Conservation (phyloP, 2,329 filamentous ascomycete species). For the Akanthomyces dipterigenus region DNA sequence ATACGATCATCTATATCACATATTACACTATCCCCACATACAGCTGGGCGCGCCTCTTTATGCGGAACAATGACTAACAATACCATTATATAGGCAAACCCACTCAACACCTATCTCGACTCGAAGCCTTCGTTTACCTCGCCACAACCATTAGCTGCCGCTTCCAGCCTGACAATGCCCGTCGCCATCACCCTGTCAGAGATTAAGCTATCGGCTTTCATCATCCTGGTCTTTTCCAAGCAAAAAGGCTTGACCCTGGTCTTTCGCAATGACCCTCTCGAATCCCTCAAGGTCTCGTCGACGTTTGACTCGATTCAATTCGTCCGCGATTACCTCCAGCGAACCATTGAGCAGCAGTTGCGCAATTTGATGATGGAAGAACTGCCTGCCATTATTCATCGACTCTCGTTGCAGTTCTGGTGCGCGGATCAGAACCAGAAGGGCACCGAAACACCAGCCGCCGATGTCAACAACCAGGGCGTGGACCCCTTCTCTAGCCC, state of each 20-base stretch:
- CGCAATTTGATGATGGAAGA: slow-evolving; percentile 97
- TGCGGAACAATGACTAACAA: slow-evolving; percentile 5
- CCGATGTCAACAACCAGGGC: slow-evolving; percentile 49
- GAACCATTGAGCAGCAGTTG: slow-evolving; percentile 89
- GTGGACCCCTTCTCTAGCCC: slow-evolving; percentile 78
- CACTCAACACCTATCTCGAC: slow-evolving; percentile 88
- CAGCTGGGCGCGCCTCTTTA: background rate
- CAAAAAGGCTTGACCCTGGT: slow-evolving; percentile 95
- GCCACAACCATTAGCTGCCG: slow-evolving; percentile 82
- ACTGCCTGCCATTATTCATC: slow-evolving; percentile 90
- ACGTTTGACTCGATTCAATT: slow-evolving; percentile 99
- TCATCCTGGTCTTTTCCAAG: slow-evolving; percentile 94
- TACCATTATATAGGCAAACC: slow-evolving; percentile 63
- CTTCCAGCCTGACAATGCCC: slow-evolving; percentile 92
- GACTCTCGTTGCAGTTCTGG: slow-evolving; percentile 81
- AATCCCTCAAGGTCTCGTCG: slow-evolving; percentile 96
- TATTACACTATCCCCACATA: slow-evolving; percentile 2
- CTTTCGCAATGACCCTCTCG: slow-evolving; percentile 95
- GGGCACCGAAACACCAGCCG: slow-evolving; percentile 42
- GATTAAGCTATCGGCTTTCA: slow-evolving; percentile 92
- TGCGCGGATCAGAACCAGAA: slow-evolving; percentile 67
- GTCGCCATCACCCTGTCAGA: slow-evolving; percentile 93
- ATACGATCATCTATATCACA: background rate
- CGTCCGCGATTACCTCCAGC: slow-evolving; percentile 92
- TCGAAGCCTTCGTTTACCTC: slow-evolving; percentile 91